Evolutionary conservation across 2,329 filamentous ascomycete genomes (phyloP).

Genomic region (Chalaropsis ovoidea): DNA sequence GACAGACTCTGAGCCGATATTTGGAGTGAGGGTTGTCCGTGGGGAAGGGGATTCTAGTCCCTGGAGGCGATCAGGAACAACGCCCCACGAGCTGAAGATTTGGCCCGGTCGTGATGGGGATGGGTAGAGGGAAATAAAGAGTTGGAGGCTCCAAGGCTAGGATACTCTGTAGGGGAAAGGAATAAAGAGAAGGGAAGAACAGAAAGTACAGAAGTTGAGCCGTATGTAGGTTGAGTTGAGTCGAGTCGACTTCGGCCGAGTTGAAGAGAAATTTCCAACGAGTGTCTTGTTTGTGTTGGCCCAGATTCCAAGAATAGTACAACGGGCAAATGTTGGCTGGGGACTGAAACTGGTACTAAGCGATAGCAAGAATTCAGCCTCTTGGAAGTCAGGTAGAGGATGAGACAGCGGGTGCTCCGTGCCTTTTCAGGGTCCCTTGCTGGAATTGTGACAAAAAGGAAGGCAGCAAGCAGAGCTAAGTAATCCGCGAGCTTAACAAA

Average conservation of each 20-base stretch:
- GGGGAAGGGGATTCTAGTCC: neutral
- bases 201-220: neutral
- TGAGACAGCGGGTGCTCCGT: conserved; percentile 13
- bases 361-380: conserved; percentile 5
- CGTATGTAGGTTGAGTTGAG: neutral
- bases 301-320: conserved; percentile 6
- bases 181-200: conserved; percentile 20
- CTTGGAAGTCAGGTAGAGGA: neutral
- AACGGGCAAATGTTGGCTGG: neutral
- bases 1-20: neutral
- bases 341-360: conserved; percentile 13
- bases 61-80: conserved; percentile 6
- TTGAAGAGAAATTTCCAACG: neutral
- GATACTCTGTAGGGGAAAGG: neutral
- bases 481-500: neutral
- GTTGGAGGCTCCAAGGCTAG: neutral
- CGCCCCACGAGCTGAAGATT: neutral
- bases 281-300: neutral
- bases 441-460: neutral
- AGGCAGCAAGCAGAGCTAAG: neutral
- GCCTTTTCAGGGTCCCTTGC: conserved; percentile 8
- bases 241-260: neutral
- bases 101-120: neutral
- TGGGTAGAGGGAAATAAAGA: neutral
- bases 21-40: neutral